Conservation (phyloP, 2,329 filamentous ascomycete species). For the Arthrocladium fulminans region DNA sequence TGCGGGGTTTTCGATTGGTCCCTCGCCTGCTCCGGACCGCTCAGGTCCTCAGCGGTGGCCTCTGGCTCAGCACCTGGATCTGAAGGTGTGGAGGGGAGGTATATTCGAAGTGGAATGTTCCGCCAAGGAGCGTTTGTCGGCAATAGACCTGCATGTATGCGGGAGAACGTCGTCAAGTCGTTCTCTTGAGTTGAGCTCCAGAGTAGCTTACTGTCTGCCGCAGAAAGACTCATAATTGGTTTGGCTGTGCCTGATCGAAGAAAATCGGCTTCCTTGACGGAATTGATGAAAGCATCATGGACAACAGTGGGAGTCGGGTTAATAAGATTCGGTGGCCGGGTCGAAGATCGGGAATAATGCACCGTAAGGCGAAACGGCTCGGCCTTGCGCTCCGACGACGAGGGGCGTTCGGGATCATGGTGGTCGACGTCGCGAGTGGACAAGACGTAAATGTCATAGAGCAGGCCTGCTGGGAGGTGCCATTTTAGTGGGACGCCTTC, state of each 20-base stretch:
- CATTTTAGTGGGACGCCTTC: constrained; percentile 62
- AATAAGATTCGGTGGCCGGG: constrained; percentile 45
- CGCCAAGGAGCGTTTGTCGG: constrained; percentile 61
- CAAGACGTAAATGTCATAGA: constrained; percentile 57
- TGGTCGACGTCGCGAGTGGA: constrained; percentile 34
- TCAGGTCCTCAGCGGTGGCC: constrained; percentile 14
- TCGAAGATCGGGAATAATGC: constrained; percentile 38
- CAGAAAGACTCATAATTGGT: constrained; percentile 80
- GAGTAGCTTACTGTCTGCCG: constrained; percentile 70
- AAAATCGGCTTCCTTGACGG: constrained; percentile 75
- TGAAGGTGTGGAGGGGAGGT: constrained; percentile 62
- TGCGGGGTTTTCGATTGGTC: constrained; percentile 20
- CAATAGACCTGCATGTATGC: constrained; percentile 67
- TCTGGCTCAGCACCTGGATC: constrained; percentile 28
- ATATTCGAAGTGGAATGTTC: constrained; percentile 80
- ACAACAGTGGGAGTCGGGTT: constrained; percentile 54
- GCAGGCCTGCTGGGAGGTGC: constrained; percentile 61
- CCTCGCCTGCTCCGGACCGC: constrained; percentile 10
- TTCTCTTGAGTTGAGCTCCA: constrained; percentile 71
- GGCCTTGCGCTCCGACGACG: constrained; percentile 17
- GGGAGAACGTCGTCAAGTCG: constrained; percentile 62
- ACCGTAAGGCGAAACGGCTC: constrained; percentile 57
- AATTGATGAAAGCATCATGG: constrained; percentile 60
- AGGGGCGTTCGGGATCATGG: constrained; percentile 26
- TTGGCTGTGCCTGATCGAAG: constrained; percentile 80